These are phyloP conservation scores for Peronospora destructor DNA, from an alignment of 352 stramenopile genomes.

Conservation along the genomic window DNA sequence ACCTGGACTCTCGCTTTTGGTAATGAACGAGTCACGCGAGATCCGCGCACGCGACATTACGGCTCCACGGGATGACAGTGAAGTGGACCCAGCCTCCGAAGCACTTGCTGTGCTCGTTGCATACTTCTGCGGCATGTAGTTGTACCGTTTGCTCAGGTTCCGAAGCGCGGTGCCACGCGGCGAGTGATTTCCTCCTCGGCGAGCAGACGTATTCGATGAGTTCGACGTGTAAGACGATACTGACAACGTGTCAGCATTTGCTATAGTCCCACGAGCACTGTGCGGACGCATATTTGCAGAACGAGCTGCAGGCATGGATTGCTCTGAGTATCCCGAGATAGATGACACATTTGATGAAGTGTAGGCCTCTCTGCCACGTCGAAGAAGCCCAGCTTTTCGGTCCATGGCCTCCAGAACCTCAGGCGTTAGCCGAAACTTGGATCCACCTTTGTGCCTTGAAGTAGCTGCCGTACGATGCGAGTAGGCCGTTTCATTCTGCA, in stretches of 20 bases:
- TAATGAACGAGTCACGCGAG: constrained; percentile 64
- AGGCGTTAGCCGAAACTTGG: constrained; percentile 47
- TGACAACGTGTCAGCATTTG: constrained; percentile 43
- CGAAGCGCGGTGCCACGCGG: constrained; percentile 39
- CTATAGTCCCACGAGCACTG: constrained; percentile 26
- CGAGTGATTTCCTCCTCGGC: constrained; percentile 18
- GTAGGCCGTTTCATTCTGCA: constrained; percentile 12
- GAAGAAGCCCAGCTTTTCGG: constrained; percentile 39
- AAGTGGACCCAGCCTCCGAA: constrained; percentile 37
- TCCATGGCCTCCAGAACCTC: constrained; percentile 57
- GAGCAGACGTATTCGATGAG: constrained; percentile 34
- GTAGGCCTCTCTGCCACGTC: constrained; percentile 40
- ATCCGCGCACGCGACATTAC: constrained; percentile 59
- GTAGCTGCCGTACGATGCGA: constrained; percentile 9
- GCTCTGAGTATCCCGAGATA: constrained; percentile 53
- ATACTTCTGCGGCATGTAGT: constrained; percentile 63
- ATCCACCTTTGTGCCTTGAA: constrained; percentile 15
- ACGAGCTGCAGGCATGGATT: constrained; percentile 29
- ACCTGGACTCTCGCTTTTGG: constrained; percentile 58
- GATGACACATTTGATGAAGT: constrained; percentile 60
- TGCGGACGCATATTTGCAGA: constrained; percentile 24
- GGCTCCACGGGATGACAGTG: constrained; percentile 58
- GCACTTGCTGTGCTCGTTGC: constrained; percentile 26
- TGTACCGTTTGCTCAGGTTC: constrained; percentile 59
- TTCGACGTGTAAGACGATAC: constrained; percentile 54